Base-by-base conservation (phyloP, 2,329 filamentous ascomycete species). In the Aspergillus ochraceoroseus region DNA sequence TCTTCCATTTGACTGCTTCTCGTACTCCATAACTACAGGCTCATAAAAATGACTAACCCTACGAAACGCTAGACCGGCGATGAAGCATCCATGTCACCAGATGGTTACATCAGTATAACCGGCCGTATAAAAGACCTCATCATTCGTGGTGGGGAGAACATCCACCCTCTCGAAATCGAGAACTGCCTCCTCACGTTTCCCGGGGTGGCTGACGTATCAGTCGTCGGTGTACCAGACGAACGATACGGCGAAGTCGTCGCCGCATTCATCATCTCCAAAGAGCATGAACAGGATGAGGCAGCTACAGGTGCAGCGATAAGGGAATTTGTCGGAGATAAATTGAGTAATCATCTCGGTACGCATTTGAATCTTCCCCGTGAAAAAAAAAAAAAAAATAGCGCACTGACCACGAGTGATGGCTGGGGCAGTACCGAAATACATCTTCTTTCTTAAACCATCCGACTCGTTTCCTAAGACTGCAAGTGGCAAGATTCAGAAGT, bases 401-500 rank as follows among this genome's bases (percentile, higher is more conserved):
- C n/a, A n/a, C 25, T 45, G 20, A 36, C 7, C 15, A 12, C 17
- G 17, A 8, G 7, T 28, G 27, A 14, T 25, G 13, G 6, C 23
- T 20, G 5, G 5, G 9, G 9, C 39, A 75, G 86, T 86, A 37
- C 90, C 90, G 0, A 92, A 85, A 65, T 79, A 90, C 59, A 76
- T 96, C n/a, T 95, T 95, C 60, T 95, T 85, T 76, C 73, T 85
- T 7, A 31, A 43, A 3, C 53, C 56, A 4, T 51, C 52, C 0
- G 74, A 82, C 1, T 77, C 80, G n/a, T 94, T 86, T 61, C 90
- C 90, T 13, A 95, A 95, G 75, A 98, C 92, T 23, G 85, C 88
- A 4, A 95, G 87, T 62, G 90, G 90, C 15, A 98, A 98, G 77
- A 89, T 96, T 41, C 87, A 95, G 69, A 95, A 96, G 70, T 95